A percentile compares a stretch with the other conserved stretches of the same genome.
These are phyloP conservation scores for Corynespora cassiicola DNA, from an alignment of 2,329 filamentous ascomycete species.

Conservation along the genomic window DNA sequence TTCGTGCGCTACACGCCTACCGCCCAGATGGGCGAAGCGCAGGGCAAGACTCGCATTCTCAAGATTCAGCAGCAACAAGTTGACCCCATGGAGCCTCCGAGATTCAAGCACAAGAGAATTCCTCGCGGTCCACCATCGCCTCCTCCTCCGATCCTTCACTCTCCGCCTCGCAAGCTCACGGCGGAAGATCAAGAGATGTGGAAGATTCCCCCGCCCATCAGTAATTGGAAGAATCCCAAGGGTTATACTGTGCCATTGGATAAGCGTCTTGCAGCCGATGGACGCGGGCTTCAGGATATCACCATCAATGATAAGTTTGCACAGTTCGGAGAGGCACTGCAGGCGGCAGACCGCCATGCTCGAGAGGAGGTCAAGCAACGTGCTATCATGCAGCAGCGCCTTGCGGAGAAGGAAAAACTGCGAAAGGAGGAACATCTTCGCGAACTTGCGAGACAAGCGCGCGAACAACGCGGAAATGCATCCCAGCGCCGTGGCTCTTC, in stretches of 20 bases:
- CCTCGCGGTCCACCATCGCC: slow-evolving; percentile 90
- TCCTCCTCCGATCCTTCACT: slow-evolving; percentile 93
- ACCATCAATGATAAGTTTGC: slow-evolving; percentile 99
- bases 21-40: slow-evolving; percentile 91
- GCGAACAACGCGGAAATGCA: slow-evolving; percentile 74
- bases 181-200: slow-evolving; percentile 97
- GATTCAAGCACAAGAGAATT: slow-evolving; percentile 99
- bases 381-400: slow-evolving; percentile 90
- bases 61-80: slow-evolving; percentile 95
- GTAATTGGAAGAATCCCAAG: slow-evolving; percentile 99
- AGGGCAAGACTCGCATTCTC: slow-evolving; percentile 92
- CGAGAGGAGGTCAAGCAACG: slow-evolving; percentile 94
- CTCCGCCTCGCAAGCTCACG: slow-evolving; percentile 90
- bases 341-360: slow-evolving; percentile 92
- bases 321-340: slow-evolving; percentile 91
- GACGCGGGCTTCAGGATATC: slow-evolving; percentile 87
- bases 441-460: slow-evolving; percentile 85
- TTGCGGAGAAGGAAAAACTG: slow-evolving; percentile 95
- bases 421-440: slow-evolving; percentile 94
- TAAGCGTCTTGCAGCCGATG: slow-evolving; percentile 93
- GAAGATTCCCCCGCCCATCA: slow-evolving; percentile 89
- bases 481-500: slow-evolving; percentile 49
- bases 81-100: slow-evolving; percentile 96
- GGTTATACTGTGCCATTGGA: slow-evolving; percentile 96
- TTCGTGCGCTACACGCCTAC: slow-evolving; percentile 96